phyloP scores from a whole-genome alignment of 169 alveolate species.

The Plasmodium vivax region DNA sequence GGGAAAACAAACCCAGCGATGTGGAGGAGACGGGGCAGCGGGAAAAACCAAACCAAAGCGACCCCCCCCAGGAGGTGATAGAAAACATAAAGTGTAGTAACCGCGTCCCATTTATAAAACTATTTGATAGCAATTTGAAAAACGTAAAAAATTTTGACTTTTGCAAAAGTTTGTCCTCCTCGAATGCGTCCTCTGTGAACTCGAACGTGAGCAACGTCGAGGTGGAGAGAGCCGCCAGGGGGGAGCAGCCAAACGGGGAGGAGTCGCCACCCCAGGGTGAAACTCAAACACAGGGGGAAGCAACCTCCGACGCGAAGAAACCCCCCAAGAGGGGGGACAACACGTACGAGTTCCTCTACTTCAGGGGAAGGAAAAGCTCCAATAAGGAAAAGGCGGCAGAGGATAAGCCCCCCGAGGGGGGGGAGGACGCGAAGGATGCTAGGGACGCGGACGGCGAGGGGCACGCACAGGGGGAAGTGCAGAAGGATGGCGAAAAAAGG shows the following conservation, averaged over 20 bases:
- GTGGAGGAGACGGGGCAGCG: background rate
- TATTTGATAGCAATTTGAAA: constrained; percentile 7
- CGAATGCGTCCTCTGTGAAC: constrained; percentile 28
- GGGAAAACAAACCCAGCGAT: background rate
- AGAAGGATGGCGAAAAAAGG: background rate
- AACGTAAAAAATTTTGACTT: constrained; percentile 34
- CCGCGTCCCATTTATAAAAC: constrained; percentile 22
- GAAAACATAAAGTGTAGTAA: background rate
- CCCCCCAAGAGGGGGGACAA: constrained; percentile 21
- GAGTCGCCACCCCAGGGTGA: background rate
- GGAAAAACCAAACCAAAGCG: background rate
- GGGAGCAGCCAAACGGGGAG: background rate
- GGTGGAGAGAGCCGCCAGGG: background rate
- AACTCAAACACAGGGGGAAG: background rate
- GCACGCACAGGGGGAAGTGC: background rate
- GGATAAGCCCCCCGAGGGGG: background rate
- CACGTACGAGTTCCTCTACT: constrained; percentile 35
- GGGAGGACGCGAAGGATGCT: background rate
- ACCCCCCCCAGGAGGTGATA: background rate
- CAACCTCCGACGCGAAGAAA: background rate
- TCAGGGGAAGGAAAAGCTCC: constrained; percentile 9
- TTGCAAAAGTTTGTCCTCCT: constrained; percentile 40
- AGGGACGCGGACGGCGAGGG: background rate
- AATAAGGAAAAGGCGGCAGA: constrained; percentile 4
- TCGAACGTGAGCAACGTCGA: constrained; percentile 12